Percentiles rank a stretch among this genome's conserved stretches.
Evolutionary conservation across 768 basidiomycete species (phyloP).

Genomic region (Russula sp.): DNA sequence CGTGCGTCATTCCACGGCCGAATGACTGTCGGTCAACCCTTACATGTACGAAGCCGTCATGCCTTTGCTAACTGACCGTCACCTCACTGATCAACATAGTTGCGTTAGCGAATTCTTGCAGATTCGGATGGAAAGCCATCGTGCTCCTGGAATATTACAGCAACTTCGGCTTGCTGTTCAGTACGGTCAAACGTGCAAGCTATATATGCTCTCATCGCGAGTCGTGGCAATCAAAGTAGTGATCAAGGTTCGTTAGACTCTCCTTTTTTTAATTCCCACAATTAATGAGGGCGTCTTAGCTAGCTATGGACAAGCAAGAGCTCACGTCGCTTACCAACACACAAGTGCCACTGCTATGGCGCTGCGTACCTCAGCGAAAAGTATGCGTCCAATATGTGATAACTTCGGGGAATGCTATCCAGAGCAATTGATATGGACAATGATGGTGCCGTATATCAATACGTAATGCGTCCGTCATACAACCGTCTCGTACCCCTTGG

Average conservation of each 20-base stretch:
- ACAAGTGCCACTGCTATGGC: neutral
- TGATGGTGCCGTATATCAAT: no score
- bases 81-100: no score
- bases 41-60: neutral
- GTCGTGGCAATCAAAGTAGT: neutral
- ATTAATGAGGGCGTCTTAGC: neutral
- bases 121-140: slow-evolving; percentile 11
- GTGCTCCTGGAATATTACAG: neutral
- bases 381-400: no score
- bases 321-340: no score
- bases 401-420: no score
- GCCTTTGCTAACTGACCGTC: no score
- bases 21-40: neutral
- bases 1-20: neutral
- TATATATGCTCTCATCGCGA: neutral
- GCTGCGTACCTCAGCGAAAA: neutral
- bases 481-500: no score
- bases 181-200: neutral
- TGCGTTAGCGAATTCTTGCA: no score
- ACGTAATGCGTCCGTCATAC: no score
- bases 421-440: no score
- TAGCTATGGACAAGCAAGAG: no score
- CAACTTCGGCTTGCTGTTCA: slow-evolving; percentile 9
- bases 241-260: neutral
- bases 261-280: neutral